These are phyloP conservation scores for Theobroma cacao DNA, from an alignment of 345 rosid genomes.

Conservation along the genomic window DNA sequence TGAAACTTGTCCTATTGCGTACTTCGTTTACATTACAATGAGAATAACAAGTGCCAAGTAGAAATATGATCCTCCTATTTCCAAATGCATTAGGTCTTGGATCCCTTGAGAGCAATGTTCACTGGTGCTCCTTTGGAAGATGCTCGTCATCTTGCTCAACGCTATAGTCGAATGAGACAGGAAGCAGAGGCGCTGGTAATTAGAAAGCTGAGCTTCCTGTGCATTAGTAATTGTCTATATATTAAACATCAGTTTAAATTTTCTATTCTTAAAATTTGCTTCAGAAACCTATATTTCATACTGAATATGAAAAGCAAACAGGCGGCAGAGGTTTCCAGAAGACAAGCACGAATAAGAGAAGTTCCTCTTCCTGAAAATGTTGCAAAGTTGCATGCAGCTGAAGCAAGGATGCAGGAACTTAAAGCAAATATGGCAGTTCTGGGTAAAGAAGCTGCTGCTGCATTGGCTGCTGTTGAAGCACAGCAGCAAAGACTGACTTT, in stretches of 20 bases:
- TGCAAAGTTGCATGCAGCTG: slow-evolving; percentile 84
- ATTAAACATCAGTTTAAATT: slow-evolving; percentile 5
- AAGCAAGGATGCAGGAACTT: slow-evolving; percentile 77
- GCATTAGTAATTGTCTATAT: slow-evolving; percentile 1
- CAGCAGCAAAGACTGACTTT: slow-evolving; percentile 91
- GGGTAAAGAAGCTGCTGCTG: slow-evolving; percentile 96
- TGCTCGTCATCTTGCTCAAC: slow-evolving; percentile 98
- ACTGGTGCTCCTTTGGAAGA: slow-evolving; percentile 78
- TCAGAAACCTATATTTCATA: slow-evolving; percentile 24
- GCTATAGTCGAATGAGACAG: slow-evolving; percentile 97
- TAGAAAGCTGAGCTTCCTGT: slow-evolving; percentile 5
- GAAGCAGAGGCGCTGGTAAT: slow-evolving; percentile 93
- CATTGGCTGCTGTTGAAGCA: slow-evolving; percentile 92
- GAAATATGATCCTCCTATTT: slow-evolving; percentile 1
- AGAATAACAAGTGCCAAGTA: neutral
- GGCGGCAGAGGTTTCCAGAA: slow-evolving; percentile 77
- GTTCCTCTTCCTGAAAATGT: slow-evolving; percentile 85
- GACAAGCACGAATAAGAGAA: slow-evolving; percentile 82
- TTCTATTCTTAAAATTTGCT: slow-evolving; percentile 10
- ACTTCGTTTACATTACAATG: neutral
- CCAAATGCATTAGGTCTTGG: slow-evolving; percentile 51
- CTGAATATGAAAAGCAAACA: slow-evolving; percentile 41
- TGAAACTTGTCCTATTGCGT: neutral
- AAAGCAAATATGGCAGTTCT: slow-evolving; percentile 93
- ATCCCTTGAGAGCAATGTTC: slow-evolving; percentile 90